Conservation (phyloP, 2,329 filamentous ascomycete genomes). For the Aspergillus pseudoviridinutans region DNA sequence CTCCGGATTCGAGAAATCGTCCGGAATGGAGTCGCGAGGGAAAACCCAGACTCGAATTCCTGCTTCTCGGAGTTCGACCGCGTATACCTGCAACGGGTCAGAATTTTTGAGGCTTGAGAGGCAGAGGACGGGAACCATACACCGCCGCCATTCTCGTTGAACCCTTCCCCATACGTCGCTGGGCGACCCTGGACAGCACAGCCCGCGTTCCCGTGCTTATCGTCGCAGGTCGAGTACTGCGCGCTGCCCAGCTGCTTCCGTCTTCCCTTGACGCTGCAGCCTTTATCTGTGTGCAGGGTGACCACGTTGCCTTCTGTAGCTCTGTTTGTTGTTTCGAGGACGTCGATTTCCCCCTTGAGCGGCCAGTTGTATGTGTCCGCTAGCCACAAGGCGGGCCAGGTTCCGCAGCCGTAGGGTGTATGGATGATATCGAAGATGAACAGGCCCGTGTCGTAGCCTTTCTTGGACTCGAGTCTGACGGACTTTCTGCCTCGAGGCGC, state of each 20-base stretch:
- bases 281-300: constrained; percentile 57
- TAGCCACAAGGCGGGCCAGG: constrained; percentile 66
- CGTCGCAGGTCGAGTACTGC: constrained; percentile 48
- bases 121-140: constrained; percentile 19
- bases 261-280: constrained; percentile 51
- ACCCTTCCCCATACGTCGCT: constrained; percentile 48
- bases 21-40: constrained; percentile 44
- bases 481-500: constrained; percentile 60
- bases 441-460: constrained; percentile 57
- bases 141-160: constrained; percentile 55
- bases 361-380: constrained; percentile 61
- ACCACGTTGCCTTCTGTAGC: constrained; percentile 55
- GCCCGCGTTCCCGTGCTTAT: constrained; percentile 50
- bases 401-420: constrained; percentile 60
- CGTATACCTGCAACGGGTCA: constrained; percentile 43
- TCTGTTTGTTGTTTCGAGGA: constrained; percentile 58
- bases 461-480: constrained; percentile 59
- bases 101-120: no score
- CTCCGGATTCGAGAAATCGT: constrained; percentile 45
- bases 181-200: constrained; percentile 50
- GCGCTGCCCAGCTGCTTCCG: constrained; percentile 51
- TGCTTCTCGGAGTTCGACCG: constrained; percentile 57
- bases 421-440: constrained; percentile 65
- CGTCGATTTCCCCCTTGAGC: constrained; percentile 60
- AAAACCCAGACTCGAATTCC: constrained; percentile 65